Base-by-base conservation (phyloP, 495 filamentous ascomycete genomes). In the Penicillium cataractarum region DNA sequence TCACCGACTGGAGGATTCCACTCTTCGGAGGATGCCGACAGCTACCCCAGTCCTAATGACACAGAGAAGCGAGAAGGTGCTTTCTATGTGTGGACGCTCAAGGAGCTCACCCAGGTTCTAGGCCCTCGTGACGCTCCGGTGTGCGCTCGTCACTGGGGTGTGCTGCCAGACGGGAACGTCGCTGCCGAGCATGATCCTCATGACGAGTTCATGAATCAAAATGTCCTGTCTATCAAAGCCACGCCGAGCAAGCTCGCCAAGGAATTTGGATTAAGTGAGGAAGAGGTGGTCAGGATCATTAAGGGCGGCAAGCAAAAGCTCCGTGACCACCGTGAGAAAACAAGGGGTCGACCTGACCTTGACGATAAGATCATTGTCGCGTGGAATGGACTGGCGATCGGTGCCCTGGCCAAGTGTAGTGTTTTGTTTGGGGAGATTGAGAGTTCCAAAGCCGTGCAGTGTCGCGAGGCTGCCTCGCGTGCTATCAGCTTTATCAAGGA, bases 21-120 rank as follows among this genome's bases (percentile, higher is more conserved):
- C 70, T 92, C 93, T 0, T 90, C 91, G 31, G 95, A 99, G 75
- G 93, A 96, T 68, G 94, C 95, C 0, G 93, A 97, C 74, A 96
- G 92, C n/a, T 85, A 85, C 27, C 89, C 89, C 51, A 84, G 83
- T 21, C 84, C 80, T 33, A 86, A 87, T 10, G 94, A 97, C 68
- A 84, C 80, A 0, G 91, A 97, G 57, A 96, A 93, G 80, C 86
- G 91, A 22, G 94, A 98, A 73, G 95, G 95, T 21, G 95, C 95
- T 2, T 98, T 92, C 69, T 98, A 99, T 69, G 86, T 97, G 21
- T 99, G 94, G 93, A 96, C 93, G 0, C 79, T 90, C 57, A 89
- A 92, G 65, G 94, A 98, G 65, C 89, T 97, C 65, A 89, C 92
- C 35, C 83, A 86, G 54, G 84, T 97, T 4, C 85, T 97, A 2